Evolutionary conservation across 2,329 filamentous ascomycete species (phyloP), one percentile per base, ranked within the genome.

Genomic region (Sporothrix mexicana): DNA sequence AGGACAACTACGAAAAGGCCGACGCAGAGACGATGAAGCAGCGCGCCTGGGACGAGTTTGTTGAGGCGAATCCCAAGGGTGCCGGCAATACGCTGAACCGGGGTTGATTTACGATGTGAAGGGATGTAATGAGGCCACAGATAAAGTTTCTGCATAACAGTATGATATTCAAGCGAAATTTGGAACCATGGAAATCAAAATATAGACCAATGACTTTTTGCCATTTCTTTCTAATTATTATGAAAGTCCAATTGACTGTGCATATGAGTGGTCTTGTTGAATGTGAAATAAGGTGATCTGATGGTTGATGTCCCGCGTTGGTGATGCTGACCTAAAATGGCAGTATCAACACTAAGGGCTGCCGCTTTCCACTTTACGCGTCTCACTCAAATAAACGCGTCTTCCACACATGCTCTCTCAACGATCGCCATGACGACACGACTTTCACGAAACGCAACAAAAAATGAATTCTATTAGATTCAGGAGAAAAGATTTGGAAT

Each of bases 11-110:
- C 74, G 93, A 95, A n/a, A 93, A 91, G 78, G 93, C 91, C 6
- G 96, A 99, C 80, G 89, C 88, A 71, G 96, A 95, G 82, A 98
- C 93, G 4, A 91, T 96, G 87, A 99, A 98, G 84, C 95, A 95
- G 43, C 87, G 96, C 74, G 91, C 91, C 74, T 99, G 96, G 96
- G 96, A 99, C 82, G 95, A 99, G 79, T 99, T 92, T 80, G 91
- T 88, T 36, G 96, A 99, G 81, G 90, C 91, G 2, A 98, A 99
- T 80, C 93, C 94, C 0, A 93, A 91, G 79, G 93, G 93, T 0
- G 88, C 91, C 49, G 93, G 93, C 3, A 97, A 97, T 80, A 96
- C 93, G 1, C 81, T 96, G 75, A 96, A 97, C 81, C 89, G 91
- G 83, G 93, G 93, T 0, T 36, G 30, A 5, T 17, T 30, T 36